Conservation (phyloP, 495 filamentous ascomycete species). For the Ascobolus immersus region DNA sequence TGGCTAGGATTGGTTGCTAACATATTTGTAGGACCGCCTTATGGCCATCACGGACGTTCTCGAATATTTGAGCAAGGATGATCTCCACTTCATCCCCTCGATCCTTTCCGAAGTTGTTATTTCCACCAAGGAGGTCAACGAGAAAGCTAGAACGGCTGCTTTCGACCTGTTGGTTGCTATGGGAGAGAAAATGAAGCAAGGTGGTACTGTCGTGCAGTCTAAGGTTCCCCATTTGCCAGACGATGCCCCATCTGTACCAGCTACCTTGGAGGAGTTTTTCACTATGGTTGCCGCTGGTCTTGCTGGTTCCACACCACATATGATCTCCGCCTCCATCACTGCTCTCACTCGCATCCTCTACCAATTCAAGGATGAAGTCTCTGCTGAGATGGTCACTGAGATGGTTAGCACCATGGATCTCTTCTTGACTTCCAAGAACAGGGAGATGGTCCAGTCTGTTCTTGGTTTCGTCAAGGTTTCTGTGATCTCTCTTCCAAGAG, state of each 20-base stretch:
- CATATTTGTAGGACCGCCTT: constrained; percentile 38
- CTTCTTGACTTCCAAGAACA: constrained; percentile 81
- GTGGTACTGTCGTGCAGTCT: constrained; percentile 54
- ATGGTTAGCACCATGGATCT: constrained; percentile 79
- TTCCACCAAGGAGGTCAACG: constrained; percentile 87
- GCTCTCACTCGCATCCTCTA: constrained; percentile 77
- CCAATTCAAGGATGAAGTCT: constrained; percentile 46
- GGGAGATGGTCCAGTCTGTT: constrained; percentile 79
- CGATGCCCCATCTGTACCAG: constrained; percentile 47
- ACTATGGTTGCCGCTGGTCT: constrained; percentile 94
- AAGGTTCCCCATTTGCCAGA: constrained; percentile 63
- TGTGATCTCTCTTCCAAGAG: constrained; percentile 54
- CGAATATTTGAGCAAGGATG: constrained; percentile 42
- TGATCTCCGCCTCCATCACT: constrained; percentile 83
- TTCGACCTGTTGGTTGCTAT: constrained; percentile 80
- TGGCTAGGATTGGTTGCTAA: not conserved
- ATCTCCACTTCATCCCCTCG: constrained; percentile 75
- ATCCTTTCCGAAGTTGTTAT: constrained; percentile 83
- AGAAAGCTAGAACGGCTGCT: constrained; percentile 63
- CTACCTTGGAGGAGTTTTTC: constrained; percentile 80
- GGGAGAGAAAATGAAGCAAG: constrained; percentile 50
- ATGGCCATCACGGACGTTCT: constrained; percentile 55
- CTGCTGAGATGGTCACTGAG: constrained; percentile 32
- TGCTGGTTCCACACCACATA: constrained; percentile 72
- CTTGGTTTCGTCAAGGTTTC: constrained; percentile 93